Percentiles rank a stretch among this genome's conserved stretches.
Conservation (phyloP, 768 basidiomycete genomes). For the Filobasidium wieringae region DNA sequence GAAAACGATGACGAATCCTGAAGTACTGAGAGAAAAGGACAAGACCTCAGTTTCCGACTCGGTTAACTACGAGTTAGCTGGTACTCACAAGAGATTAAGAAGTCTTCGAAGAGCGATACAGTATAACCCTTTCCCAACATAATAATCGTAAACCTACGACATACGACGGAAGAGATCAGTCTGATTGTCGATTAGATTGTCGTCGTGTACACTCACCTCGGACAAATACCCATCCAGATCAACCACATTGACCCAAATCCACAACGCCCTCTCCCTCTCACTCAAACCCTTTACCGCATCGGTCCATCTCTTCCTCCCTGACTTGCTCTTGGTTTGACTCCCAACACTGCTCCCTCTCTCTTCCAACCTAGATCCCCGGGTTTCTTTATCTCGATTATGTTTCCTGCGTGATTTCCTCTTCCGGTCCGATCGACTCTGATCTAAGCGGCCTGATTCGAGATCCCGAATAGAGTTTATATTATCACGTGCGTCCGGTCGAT, state of each 20-base stretch:
- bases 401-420: not conserved
- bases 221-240: slow-evolving; percentile 92
- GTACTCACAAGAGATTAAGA: slow-evolving; percentile 82
- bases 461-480: not conserved
- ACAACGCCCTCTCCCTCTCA: slow-evolving; percentile 66
- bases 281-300: slow-evolving; percentile 22
- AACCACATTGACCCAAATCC: slow-evolving; percentile 99
- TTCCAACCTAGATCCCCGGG: not conserved
- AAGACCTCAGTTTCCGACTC: slow-evolving; percentile 6
- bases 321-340: not conserved
- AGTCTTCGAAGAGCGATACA: slow-evolving; percentile 82
- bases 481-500: not conserved
- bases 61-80: too few species aligned
- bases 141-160: slow-evolving; percentile 62
- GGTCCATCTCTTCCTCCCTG: slow-evolving; percentile 1
- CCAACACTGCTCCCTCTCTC: not conserved
- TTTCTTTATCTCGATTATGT: not conserved
- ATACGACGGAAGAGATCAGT: not conserved
- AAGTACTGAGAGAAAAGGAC: slow-evolving; percentile 68
- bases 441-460: not conserved
- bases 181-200: not conserved
- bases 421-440: not conserved
- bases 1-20: slow-evolving; percentile 96
- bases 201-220: slow-evolving; percentile 48
- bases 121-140: slow-evolving; percentile 91